A percentile compares a stretch with the other conserved stretches of the same genome.
Evolutionary conservation across 1,139 yeast species (phyloP).

Genomic region (Candida sanyaensis): DNA sequence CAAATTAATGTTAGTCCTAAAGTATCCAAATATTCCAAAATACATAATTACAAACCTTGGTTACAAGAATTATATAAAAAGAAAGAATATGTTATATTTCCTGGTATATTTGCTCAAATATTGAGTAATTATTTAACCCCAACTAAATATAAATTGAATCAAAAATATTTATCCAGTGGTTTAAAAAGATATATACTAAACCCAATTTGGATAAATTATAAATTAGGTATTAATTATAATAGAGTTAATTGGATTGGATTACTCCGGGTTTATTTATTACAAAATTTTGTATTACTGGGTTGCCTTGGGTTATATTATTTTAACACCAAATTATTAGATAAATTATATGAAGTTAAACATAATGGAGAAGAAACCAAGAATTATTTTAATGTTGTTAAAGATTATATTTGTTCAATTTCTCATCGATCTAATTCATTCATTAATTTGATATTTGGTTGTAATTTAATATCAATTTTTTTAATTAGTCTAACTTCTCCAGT

Average conservation of each 20-base stretch:
- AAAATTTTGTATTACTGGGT: constrained; percentile 25
- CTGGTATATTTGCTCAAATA: constrained; percentile 41
- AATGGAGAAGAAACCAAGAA: constrained; percentile 12
- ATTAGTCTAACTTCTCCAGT: constrained; percentile 38
- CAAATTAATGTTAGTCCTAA: constrained; percentile 31
- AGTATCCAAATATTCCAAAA: constrained; percentile 27
- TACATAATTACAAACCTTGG: constrained; percentile 23
- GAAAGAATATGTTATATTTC: constrained; percentile 38
- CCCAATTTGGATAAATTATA: constrained; percentile 47
- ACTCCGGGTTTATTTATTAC: constrained; percentile 26
- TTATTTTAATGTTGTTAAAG: constrained; percentile 16
- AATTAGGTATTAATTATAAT: constrained; percentile 28
- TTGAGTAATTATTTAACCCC: constrained; percentile 47
- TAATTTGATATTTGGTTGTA: constrained; percentile 41
- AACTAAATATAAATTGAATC: constrained; percentile 37
- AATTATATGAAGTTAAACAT: constrained; percentile 29
- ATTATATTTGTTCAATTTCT: constrained; percentile 23
- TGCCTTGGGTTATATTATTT: constrained; percentile 23
- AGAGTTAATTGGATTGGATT: constrained; percentile 34
- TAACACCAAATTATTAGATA: constrained; percentile 27
- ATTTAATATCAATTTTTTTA: constrained; percentile 36
- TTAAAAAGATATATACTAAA: constrained; percentile 36
- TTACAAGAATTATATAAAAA: constrained; percentile 26
- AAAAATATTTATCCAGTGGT: constrained; percentile 35
- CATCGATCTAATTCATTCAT: constrained; percentile 34